Percentiles rank a stretch among this genome's conserved stretches.
phyloP scores from a whole-genome alignment of 2,329 filamentous ascomycete species.

The Beauveria scarabaeidicola region DNA sequence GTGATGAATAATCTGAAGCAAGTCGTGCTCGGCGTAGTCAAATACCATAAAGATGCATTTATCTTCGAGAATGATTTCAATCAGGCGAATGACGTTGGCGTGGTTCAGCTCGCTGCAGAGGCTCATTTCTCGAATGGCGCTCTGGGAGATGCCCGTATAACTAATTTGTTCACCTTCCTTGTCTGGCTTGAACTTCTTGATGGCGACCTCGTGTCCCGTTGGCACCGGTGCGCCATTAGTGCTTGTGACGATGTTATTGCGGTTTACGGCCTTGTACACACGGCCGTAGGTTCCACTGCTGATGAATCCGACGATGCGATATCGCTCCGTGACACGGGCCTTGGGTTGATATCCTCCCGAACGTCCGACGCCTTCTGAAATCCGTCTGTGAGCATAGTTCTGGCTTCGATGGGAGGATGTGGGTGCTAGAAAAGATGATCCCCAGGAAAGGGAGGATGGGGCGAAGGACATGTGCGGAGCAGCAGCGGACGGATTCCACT shows the following conservation, averaged over 20 bases:
- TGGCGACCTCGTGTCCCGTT: slow-evolving; percentile 75
- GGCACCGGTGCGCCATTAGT: slow-evolving; percentile 12
- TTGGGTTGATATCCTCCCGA: slow-evolving; percentile 59
- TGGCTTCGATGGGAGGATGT: background rate
- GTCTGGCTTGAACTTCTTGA: slow-evolving; percentile 99
- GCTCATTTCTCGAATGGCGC: slow-evolving; percentile 94
- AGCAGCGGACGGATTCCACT: slow-evolving; percentile 1
- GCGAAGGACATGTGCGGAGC: slow-evolving; percentile 10
- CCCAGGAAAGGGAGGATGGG: background rate
- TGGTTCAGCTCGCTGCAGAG: slow-evolving; percentile 88
- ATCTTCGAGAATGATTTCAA: slow-evolving; percentile 95
- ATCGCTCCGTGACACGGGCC: slow-evolving; percentile 82
- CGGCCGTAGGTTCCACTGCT: slow-evolving; percentile 96
- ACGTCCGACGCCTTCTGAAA: slow-evolving; percentile 45
- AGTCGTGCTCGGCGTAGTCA: slow-evolving; percentile 94
- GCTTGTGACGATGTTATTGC: slow-evolving; percentile 21
- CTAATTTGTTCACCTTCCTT: slow-evolving; percentile 93
- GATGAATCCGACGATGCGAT: slow-evolving; percentile 96
- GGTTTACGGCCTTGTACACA: slow-evolving; percentile 88
- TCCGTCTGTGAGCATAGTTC: slow-evolving; percentile 26
- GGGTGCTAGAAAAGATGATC: background rate
- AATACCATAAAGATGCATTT: slow-evolving; percentile 99
- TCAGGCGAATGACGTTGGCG: slow-evolving; percentile 78
- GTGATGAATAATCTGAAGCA: slow-evolving; percentile 96
- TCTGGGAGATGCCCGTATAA: slow-evolving; percentile 97